phyloP scores from a whole-genome alignment of 2,329 filamentous ascomycete genomes.

The Pyricularia sp. region DNA sequence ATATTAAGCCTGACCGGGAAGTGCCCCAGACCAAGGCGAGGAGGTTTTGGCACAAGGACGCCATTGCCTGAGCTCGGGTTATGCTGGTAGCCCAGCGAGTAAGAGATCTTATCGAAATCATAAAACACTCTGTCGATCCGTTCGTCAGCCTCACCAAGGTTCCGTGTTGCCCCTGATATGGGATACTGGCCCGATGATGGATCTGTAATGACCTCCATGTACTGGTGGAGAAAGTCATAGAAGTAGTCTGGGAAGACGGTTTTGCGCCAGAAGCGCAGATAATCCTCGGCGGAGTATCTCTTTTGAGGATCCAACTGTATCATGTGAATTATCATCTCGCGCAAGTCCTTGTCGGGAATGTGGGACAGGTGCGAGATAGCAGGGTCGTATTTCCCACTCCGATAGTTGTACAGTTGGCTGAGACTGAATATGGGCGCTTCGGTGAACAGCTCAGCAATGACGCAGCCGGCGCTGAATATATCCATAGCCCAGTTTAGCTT shows the following conservation, averaged over 20 bases:
- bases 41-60: slow-evolving; percentile 16
- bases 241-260: slow-evolving; percentile 96
- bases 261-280: slow-evolving; percentile 78
- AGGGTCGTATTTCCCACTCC: slow-evolving; percentile 84
- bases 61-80: neutral
- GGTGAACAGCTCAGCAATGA: slow-evolving; percentile 90
- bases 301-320: slow-evolving; percentile 87
- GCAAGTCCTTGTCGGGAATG: slow-evolving; percentile 76
- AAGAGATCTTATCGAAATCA: slow-evolving; percentile 96
- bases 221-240: slow-evolving; percentile 92
- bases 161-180: slow-evolving; percentile 53
- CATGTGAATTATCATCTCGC: slow-evolving; percentile 89
- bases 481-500: slow-evolving; percentile 88
- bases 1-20: slow-evolving; percentile 80
- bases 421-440: slow-evolving; percentile 96
- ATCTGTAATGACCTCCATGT: slow-evolving; percentile 93
- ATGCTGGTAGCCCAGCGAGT: slow-evolving; percentile 69
- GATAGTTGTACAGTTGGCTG: slow-evolving; percentile 89
- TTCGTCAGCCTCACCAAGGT: slow-evolving; percentile 79
- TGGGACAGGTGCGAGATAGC: slow-evolving; percentile 66
- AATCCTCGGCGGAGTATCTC: slow-evolving; percentile 86
- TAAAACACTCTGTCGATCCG: slow-evolving; percentile 85
- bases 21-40: slow-evolving; percentile 42
- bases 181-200: slow-evolving; percentile 66
- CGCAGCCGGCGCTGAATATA: slow-evolving; percentile 91